Base-by-base conservation (phyloP, 225 moss, liverwort and hornwort species). In the Marchantia polymorpha region DNA sequence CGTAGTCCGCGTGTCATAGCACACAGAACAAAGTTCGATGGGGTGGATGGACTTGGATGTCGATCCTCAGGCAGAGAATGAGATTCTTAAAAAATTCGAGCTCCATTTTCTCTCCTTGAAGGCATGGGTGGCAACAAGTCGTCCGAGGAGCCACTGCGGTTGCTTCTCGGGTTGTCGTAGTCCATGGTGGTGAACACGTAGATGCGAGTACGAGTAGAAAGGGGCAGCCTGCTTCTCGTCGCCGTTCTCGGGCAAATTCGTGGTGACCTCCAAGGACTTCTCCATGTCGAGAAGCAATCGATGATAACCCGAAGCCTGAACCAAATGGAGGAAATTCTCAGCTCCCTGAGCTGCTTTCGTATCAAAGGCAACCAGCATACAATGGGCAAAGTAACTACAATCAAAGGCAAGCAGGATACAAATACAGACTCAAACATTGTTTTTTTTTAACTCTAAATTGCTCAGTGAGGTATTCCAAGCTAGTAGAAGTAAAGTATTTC, bases 161-260 rank as follows among this genome's bases (percentile, higher is more conserved):
- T 79, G 70, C 79, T 79, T n/a, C 79, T 69, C 7, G 79, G 79
- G 30, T 79, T 79, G 12, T 69, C 79, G 79, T 79, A 79, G 30
- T 79, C 79, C 79, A 71, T 56, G 56, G 53, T 69, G 6, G 55
- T 54, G 49, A 79, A 69, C 25, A 27, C 22, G 7, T 79, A 69
- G 56, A 54, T 69, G 11, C n/a, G 54, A 1, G n/a, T 64, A 49
- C 63, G 15, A 4, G n/a, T 71, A 69, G 19, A 47, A 15, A 0
- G 49, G 14, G 50, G 48, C n/a, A 15, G 23, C 29, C 52, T 79
- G 17, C 56, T 58, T 29, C 49, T 15, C 0, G 5, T 27, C 65
- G 19, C 27, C 26, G 7, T 79, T 22, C 26, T 7, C 23, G 20
- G 64, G 31, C 55, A 30, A 31, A 6, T 31, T 75, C 19, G 58